A percentile compares a stretch with the other conserved stretches of the same genome.
Conservation (phyloP, 1,139 yeast genomes). For the Meyerozyma sp. region DNA sequence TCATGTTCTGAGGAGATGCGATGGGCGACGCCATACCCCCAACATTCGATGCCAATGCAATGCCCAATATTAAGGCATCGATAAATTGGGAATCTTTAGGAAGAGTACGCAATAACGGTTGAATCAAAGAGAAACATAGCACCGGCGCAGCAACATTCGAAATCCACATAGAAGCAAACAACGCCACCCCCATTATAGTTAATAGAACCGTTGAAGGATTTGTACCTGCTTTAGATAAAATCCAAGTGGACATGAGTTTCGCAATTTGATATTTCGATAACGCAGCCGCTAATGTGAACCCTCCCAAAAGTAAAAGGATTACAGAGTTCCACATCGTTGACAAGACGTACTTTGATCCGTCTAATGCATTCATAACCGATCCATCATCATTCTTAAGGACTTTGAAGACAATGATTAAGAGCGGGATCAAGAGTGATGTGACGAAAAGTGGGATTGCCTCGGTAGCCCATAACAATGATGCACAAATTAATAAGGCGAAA, state of each 20-base stretch:
- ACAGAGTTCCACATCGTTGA: conserved; percentile 72
- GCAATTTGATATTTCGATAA: conserved; percentile 68
- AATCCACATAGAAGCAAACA: conserved; percentile 74
- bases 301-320: conserved; percentile 63
- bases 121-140: conserved; percentile 60
- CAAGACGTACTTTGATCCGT: conserved; percentile 51
- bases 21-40: conserved; percentile 85
- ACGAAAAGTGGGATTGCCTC: conserved; percentile 68
- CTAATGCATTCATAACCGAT: conserved; percentile 44
- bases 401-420: conserved; percentile 49
- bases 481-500: conserved; percentile 62
- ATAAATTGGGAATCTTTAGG: conserved; percentile 59
- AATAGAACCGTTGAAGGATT: conserved; percentile 59
- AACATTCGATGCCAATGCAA: conserved; percentile 65
- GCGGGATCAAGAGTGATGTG: conserved; percentile 60
- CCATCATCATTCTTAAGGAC: conserved; percentile 59
- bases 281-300: conserved; percentile 71
- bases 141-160: conserved; percentile 79
- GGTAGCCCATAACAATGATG: conserved; percentile 70
- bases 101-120: conserved; percentile 58
- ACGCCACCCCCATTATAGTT: conserved; percentile 62
- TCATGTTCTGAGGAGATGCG: conserved; percentile 73
- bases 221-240: conserved; percentile 59
- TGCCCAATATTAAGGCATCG: conserved; percentile 62
- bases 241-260: conserved; percentile 59